phyloP scores from a whole-genome alignment of 78 protist genomes.

The Polysphondylium violaceum region DNA sequence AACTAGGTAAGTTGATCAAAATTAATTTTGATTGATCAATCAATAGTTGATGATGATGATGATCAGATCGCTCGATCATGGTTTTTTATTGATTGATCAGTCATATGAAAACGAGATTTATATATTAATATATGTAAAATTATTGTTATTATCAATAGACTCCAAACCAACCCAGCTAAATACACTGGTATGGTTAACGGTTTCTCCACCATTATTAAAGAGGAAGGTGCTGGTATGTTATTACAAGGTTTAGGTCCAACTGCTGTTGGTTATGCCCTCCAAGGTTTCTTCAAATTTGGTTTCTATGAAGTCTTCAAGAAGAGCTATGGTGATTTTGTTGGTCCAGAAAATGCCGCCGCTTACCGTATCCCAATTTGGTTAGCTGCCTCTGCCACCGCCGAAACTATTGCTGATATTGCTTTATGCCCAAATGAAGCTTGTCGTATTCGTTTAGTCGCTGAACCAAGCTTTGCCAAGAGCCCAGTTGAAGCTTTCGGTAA shows the following conservation, averaged over 20 bases:
- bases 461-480: slow-evolving; percentile 73
- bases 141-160: no score
- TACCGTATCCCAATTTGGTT: slow-evolving; percentile 84
- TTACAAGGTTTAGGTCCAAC: slow-evolving; percentile 80
- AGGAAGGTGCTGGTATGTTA: slow-evolving; percentile 83
- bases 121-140: no score
- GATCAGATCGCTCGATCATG: no score
- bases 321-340: slow-evolving; percentile 83
- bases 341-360: slow-evolving; percentile 90
- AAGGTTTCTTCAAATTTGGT: slow-evolving; percentile 94
- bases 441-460: slow-evolving; percentile 83
- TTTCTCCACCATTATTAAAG: slow-evolving; percentile 55
- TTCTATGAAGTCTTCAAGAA: slow-evolving; percentile 94
- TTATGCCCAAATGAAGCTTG: slow-evolving; percentile 91
- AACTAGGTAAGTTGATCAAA: no score
- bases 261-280: slow-evolving; percentile 91
- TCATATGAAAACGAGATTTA: no score
- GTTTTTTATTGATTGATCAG: no score
- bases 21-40: no score
- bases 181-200: slow-evolving; percentile 75
- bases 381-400: slow-evolving; percentile 92
- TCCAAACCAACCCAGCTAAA: slow-evolving; percentile 74
- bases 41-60: no score
- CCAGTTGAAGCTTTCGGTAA: slow-evolving; percentile 74
- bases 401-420: slow-evolving; percentile 92